phyloP scores from a whole-genome alignment of 495 filamentous ascomycete species.

The Hypomontagnella submonticulosa region DNA sequence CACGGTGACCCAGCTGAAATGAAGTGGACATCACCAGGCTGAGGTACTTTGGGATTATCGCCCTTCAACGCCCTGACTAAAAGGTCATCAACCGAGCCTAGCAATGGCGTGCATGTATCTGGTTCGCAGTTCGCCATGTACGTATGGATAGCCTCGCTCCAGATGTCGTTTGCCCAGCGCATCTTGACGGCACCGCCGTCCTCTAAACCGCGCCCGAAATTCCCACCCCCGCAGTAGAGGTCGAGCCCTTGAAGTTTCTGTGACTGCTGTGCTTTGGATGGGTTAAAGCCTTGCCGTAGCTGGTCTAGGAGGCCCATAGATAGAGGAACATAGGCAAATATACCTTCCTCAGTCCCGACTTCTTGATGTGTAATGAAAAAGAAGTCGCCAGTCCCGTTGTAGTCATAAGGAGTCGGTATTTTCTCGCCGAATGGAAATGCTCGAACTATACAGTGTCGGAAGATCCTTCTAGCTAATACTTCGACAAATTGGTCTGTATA shows the following conservation, averaged over 20 bases:
- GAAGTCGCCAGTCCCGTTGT: conserved; percentile 69
- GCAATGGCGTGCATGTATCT: conserved; percentile 58
- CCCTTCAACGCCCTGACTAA: conserved; percentile 65
- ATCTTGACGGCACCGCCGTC: conserved; percentile 73
- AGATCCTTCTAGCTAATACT: conserved; percentile 54
- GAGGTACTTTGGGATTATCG: conserved; percentile 58
- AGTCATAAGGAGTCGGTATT: conserved; percentile 71
- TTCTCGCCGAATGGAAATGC: conserved; percentile 56
- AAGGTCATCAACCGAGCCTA: conserved; percentile 77
- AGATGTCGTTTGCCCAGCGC: conserved; percentile 73
- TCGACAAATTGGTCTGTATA: conserved; percentile 62
- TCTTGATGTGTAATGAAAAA: conserved; percentile 67
- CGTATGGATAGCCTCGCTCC: conserved; percentile 69
- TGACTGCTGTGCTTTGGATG: conserved; percentile 16
- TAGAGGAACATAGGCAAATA: conserved; percentile 38
- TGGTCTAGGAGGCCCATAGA: conserved; percentile 43
- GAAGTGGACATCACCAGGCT: conserved; percentile 70
- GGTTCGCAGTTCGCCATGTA: conserved; percentile 69
- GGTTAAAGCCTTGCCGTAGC: conserved; percentile 69
- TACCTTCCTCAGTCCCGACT: conserved; percentile 14
- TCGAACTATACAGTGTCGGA: conserved; percentile 67
- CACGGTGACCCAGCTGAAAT: conserved; percentile 80
- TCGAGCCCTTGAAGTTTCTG: conserved; percentile 67
- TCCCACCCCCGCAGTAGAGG: conserved; percentile 79
- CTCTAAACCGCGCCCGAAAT: conserved; percentile 78